These are phyloP conservation scores for Citrullus colocynthis DNA, from an alignment of 306 rosid genomes.

Conservation along the genomic window DNA sequence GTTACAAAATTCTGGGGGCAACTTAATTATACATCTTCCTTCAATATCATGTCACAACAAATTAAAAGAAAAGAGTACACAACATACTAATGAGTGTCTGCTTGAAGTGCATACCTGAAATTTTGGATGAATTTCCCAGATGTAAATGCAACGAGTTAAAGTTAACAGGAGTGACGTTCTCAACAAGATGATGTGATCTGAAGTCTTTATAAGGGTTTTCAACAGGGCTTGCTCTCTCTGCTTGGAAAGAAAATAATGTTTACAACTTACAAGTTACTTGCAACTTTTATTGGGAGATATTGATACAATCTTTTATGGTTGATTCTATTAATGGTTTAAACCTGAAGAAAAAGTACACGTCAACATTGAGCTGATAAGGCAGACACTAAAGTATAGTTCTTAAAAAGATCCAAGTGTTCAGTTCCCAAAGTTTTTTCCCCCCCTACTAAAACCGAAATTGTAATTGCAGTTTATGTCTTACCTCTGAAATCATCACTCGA, in stretches of 20 bases:
- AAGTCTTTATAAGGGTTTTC: conserved; percentile 7
- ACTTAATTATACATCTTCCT: background rate
- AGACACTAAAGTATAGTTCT: background rate
- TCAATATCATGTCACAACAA: background rate
- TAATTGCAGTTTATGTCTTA: conserved; percentile 9
- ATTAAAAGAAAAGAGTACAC: background rate
- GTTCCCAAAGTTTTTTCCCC: background rate
- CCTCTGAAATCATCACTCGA: conserved; percentile 28
- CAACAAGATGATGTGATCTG: conserved; percentile 17
- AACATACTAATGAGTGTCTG: background rate
- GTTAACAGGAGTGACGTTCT: conserved; percentile 20
- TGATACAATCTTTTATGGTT: background rate
- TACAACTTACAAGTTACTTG: background rate
- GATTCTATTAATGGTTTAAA: background rate
- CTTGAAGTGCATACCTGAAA: conserved; percentile 26
- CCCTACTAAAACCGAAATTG: background rate
- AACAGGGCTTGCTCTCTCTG: conserved; percentile 23
- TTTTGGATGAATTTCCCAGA: conserved; percentile 20
- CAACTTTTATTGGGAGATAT: background rate
- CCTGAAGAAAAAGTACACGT: background rate
- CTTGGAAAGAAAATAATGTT: conserved; percentile 13
- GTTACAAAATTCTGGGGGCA: background rate
- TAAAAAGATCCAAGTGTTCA: background rate
- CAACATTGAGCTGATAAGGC: background rate
- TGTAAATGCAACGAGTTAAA: conserved; percentile 21